Percentiles rank a stretch among this genome's conserved stretches.
These are phyloP conservation scores for Solanum stenotomum DNA, from an alignment of 257 asterid genomes.

Conservation along the genomic window DNA sequence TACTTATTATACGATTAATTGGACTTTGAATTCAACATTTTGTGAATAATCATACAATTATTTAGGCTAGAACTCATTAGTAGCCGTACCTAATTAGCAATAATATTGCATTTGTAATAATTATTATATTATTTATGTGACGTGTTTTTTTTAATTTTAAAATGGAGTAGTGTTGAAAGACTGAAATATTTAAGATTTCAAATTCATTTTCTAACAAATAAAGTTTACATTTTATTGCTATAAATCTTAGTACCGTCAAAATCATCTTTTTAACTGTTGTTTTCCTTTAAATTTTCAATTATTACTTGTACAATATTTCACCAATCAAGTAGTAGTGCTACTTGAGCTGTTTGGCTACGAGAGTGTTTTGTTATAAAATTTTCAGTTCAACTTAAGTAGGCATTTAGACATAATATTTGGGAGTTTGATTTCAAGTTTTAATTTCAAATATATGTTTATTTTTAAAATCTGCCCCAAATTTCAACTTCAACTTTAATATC, in stretches of 20 bases:
- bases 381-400: not conserved
- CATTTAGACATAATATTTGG: not conserved
- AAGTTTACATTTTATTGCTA: not conserved
- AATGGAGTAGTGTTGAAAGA: not conserved
- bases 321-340: not conserved
- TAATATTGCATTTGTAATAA: not conserved
- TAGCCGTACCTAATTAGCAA: not conserved
- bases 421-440: not conserved
- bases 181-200: not conserved
- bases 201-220: not conserved
- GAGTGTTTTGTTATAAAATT: not conserved
- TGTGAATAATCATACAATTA: not conserved
- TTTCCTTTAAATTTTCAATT: too few relatives aligned
- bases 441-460: not conserved
- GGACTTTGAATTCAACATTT: not conserved
- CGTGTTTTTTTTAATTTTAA: not conserved
- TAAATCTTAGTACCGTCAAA: not conserved
- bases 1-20: not conserved
- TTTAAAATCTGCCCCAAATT: not conserved
- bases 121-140: not conserved
- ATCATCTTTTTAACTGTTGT: not conserved
- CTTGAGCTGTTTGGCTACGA: not conserved
- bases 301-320: not conserved
- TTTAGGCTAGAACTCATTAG: not conserved
- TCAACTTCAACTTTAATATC: not conserved